A percentile compares a stretch with the other conserved stretches of the same genome.
These are phyloP conservation scores for Corymbia calophylla DNA, from an alignment of 441 rosid species.

Conservation along the genomic window DNA sequence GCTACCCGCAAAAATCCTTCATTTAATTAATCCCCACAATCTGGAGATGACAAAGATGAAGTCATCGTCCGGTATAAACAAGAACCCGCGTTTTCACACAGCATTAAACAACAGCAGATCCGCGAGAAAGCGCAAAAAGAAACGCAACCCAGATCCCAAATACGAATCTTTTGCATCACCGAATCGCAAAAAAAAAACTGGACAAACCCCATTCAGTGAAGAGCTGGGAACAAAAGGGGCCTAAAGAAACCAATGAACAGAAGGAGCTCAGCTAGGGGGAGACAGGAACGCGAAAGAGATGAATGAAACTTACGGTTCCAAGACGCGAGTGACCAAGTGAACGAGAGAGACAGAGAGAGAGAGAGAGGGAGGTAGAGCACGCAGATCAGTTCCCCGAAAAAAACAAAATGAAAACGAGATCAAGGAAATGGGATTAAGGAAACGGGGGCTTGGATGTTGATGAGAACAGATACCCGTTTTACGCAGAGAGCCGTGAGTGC, in stretches of 20 bases:
- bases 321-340: neutral
- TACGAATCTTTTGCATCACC: neutral
- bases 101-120: neutral
- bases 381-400: neutral
- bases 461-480: neutral
- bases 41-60: neutral
- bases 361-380: neutral
- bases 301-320: neutral
- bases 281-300: neutral
- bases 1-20: neutral
- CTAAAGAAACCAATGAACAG: neutral
- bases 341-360: neutral
- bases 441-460: neutral
- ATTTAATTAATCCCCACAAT: neutral
- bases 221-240: neutral
- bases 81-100: neutral
- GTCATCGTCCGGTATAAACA: neutral
- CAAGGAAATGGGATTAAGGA: neutral
- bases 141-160: constrained; percentile 6
- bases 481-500: neutral
- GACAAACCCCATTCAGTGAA: neutral
- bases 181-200: neutral
- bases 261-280: neutral
- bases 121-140: neutral
- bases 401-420: neutral